Evolutionary conservation across 1,284 basidiomycete species (phyloP).

Genomic region (Amylostereum chailletii): DNA sequence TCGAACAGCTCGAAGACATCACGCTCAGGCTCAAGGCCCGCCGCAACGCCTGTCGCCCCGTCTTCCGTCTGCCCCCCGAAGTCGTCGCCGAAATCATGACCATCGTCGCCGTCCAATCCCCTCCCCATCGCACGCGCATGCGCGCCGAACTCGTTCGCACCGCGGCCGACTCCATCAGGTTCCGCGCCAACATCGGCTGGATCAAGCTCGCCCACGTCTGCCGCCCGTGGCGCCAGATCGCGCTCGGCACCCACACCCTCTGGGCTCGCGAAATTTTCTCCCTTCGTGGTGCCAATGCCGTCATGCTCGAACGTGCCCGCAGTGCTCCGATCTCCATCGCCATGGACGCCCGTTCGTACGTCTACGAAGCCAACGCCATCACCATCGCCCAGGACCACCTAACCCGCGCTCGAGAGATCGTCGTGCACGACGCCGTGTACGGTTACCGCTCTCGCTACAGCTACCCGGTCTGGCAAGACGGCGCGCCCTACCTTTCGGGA

Average conservation of each 20-base stretch:
- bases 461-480: not conserved
- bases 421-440: not conserved
- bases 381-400: not conserved
- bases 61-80: not conserved
- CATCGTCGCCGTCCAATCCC: not conserved
- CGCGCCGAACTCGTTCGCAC: not conserved
- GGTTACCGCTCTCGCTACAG: not conserved
- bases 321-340: not conserved
- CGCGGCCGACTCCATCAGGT: not conserved
- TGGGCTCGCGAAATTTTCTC: not conserved
- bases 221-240: not conserved
- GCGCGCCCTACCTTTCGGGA: not conserved
- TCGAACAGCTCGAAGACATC: not conserved
- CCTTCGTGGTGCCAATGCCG: not conserved
- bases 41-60: not conserved
- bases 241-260: not conserved
- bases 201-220: not conserved
- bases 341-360: not conserved
- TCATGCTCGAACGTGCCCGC: not conserved
- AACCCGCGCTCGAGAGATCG: not conserved
- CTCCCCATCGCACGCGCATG: not conserved
- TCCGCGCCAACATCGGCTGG: not conserved
- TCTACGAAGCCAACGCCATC: not conserved
- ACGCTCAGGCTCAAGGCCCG: not conserved
- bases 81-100: not conserved